Conservation (phyloP, 371 early-diverging fungal species). For the Syncephalastrum monosporum region DNA sequence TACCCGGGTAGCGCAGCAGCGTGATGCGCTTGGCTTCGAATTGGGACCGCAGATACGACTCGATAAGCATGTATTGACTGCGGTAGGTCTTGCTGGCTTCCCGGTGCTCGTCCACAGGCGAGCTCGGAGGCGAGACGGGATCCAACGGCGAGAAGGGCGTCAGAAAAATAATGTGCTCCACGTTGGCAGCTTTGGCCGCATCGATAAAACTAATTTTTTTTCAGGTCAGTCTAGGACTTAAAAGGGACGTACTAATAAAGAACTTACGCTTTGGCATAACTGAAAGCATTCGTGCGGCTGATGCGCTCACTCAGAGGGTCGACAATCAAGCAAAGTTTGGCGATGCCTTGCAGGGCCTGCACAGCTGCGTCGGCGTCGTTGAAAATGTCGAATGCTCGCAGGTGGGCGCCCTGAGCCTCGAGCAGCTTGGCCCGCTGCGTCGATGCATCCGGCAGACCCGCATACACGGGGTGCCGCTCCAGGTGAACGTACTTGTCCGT, state of each 20-base stretch:
- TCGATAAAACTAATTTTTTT: conserved; percentile 36
- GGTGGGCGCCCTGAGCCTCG: conserved; percentile 30
- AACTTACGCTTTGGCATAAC: conserved; percentile 46
- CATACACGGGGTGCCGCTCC: conserved; percentile 33
- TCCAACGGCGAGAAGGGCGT: conserved; percentile 46
- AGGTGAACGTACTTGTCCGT: conserved; percentile 38
- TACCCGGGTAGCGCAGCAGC: conserved; percentile 49
- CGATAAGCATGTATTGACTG: conserved; percentile 44
- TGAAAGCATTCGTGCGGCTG: conserved; percentile 38
- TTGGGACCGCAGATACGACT: conserved; percentile 35
- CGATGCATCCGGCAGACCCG: conserved; percentile 41
- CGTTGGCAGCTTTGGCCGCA: conserved; percentile 45
- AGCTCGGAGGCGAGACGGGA: conserved; percentile 26
- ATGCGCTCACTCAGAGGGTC: conserved; percentile 50
- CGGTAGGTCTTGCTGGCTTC: conserved; percentile 28
- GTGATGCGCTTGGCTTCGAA: conserved; percentile 37
- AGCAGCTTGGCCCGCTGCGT: conserved; percentile 34
- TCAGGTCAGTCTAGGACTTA: no score
- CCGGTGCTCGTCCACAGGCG: conserved; percentile 13
- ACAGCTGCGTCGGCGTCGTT: conserved; percentile 33
- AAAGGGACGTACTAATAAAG: conserved; percentile 2
- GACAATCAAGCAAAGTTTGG: conserved; percentile 41
- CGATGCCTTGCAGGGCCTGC: conserved; percentile 36
- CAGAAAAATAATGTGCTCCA: conserved; percentile 46
- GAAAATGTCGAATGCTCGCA: conserved; percentile 42